Evolutionary conservation across 345 rosid species (phyloP).

Genomic region (Citrus medica): DNA sequence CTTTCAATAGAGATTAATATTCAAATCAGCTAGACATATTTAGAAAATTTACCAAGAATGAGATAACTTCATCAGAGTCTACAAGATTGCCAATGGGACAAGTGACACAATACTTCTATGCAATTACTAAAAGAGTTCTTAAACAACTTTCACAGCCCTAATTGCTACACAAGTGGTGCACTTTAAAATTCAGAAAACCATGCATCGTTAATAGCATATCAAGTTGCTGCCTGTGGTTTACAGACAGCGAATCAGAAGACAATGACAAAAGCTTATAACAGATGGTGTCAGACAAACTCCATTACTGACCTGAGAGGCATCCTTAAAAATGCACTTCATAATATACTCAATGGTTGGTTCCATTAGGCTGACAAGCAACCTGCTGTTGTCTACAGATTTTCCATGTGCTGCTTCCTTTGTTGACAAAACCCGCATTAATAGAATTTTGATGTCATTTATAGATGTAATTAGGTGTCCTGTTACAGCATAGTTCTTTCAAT

Average conservation of each 20-base stretch:
- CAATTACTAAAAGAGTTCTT: not conserved
- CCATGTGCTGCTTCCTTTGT: slow-evolving; percentile 34
- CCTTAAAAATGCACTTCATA: slow-evolving; percentile 60
- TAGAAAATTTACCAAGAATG: not conserved
- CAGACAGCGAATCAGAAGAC: slow-evolving; percentile 4
- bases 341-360: slow-evolving; percentile 79
- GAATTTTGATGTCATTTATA: slow-evolving; percentile 54
- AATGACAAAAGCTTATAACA: not conserved
- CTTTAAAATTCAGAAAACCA: not conserved
- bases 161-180: not conserved
- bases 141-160: slow-evolving; percentile 1
- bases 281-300: not conserved
- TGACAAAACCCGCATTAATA: slow-evolving; percentile 45
- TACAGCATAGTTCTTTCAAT: slow-evolving; percentile 12
- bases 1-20: slow-evolving; percentile 31
- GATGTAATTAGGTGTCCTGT: slow-evolving; percentile 64
- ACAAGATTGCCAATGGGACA: not conserved
- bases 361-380: slow-evolving; percentile 58
- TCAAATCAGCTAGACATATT: slow-evolving; percentile 12
- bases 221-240: slow-evolving; percentile 6
- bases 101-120: not conserved
- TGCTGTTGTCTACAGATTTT: slow-evolving; percentile 38
- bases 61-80: not conserved
- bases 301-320: slow-evolving; percentile 64
- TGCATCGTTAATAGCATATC: not conserved